phyloP scores from a whole-genome alignment of 257 asterid genomes.

The Solanum pimpinellifolium region DNA sequence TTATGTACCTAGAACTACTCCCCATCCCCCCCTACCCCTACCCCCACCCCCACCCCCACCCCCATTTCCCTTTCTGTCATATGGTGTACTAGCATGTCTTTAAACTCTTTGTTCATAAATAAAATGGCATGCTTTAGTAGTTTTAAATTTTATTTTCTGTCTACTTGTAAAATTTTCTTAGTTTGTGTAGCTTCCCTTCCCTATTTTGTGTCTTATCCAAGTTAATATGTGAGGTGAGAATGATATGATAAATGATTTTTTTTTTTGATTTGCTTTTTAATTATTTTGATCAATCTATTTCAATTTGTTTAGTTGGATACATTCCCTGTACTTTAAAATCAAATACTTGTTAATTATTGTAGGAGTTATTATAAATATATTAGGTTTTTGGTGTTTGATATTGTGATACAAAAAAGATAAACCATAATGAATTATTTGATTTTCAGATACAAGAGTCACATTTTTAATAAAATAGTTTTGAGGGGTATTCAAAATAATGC shows the following conservation, averaged over 20 bases:
- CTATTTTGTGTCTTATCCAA: neutral
- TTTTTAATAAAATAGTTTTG: neutral
- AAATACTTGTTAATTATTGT: neutral
- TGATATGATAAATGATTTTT: too few relatives aligned
- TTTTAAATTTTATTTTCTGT: neutral
- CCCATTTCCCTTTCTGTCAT: neutral
- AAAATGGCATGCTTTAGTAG: neutral
- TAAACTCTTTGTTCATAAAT: neutral
- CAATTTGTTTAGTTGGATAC: neutral
- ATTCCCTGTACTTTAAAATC: neutral
- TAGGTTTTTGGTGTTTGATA: neutral
- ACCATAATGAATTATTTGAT: neutral
- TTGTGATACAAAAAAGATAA: neutral
- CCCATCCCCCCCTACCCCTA: neutral
- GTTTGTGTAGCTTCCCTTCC: neutral
- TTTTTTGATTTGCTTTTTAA: too few relatives aligned
- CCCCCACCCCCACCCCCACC: neutral
- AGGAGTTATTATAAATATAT: neutral
- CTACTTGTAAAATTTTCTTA: neutral
- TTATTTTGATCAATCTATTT: neutral
- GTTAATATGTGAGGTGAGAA: neutral
- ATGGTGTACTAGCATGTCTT: neutral
- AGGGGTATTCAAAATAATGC: neutral
- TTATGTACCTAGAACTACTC: neutral
- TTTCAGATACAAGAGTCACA: neutral